Evolutionary conservation across 2,329 filamentous ascomycete genomes (phyloP).

Genomic region (Arthrobotrys megalospora): DNA sequence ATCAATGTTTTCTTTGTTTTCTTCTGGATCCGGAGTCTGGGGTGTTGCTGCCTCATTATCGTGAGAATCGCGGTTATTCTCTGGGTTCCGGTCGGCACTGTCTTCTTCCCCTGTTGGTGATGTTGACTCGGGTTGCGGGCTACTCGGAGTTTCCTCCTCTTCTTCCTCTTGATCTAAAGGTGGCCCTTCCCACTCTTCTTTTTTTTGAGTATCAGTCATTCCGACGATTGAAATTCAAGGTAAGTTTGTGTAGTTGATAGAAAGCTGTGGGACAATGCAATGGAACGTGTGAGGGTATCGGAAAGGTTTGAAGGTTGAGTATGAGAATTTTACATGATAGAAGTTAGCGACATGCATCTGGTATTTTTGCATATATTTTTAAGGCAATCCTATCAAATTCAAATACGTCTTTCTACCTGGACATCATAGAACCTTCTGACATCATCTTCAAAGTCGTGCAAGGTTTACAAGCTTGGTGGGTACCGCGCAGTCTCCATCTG

Average conservation of each 20-base stretch:
- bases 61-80: constrained; percentile 17
- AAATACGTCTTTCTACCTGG: background rate
- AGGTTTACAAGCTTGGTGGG: background rate
- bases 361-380: constrained; percentile 1
- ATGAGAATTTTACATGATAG: background rate
- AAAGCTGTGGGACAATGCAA: background rate
- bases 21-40: constrained; percentile 9
- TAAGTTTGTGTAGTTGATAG: background rate
- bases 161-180: constrained; percentile 34
- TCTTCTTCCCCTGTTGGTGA: constrained; percentile 18
- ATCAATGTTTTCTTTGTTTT: constrained; percentile 30
- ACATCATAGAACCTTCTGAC: constrained; percentile 18
- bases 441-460: background rate
- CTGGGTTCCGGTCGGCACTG: background rate
- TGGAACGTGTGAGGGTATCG: background rate
- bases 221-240: background rate
- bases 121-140: constrained; percentile 27
- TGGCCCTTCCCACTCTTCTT: constrained; percentile 57
- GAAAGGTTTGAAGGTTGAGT: background rate
- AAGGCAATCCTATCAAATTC: background rate
- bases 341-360: background rate
- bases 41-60: background rate
- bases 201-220: constrained; percentile 53
- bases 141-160: constrained; percentile 11
- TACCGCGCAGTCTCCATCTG: background rate